Conservation (phyloP, 208 protist genomes). For the Leishmania mexicana region DNA sequence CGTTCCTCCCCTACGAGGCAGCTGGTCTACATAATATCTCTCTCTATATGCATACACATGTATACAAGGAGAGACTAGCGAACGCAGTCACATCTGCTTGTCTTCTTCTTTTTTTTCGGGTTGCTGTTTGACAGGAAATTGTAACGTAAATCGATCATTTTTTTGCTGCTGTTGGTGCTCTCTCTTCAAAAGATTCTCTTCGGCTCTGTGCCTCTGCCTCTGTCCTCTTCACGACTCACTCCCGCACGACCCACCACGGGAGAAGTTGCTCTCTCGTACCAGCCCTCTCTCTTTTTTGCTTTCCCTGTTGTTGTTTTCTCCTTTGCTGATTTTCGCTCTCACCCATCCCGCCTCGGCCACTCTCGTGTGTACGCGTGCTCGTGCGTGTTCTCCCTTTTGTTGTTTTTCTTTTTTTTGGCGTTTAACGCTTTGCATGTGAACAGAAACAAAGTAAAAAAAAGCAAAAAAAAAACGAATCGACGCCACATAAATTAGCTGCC, state of each 20-base stretch:
- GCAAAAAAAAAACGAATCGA: too few species aligned
- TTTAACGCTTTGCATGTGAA: neutral
- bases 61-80: neutral
- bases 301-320: too few species aligned
- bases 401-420: neutral
- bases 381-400: neutral
- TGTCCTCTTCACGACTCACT: neutral
- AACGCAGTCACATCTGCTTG: neutral
- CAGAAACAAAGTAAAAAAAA: neutral
- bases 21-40: neutral
- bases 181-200: neutral
- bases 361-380: neutral
- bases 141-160: neutral
- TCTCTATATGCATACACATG: neutral
- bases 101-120: neutral
- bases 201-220: neutral
- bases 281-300: neutral
- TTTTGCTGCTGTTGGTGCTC: neutral
- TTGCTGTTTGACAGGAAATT: neutral
- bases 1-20: neutral
- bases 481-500: too few species aligned
- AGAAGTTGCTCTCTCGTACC: neutral
- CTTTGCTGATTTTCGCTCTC: neutral
- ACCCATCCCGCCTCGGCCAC: neutral
- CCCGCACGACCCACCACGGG: neutral